Evolutionary conservation across 2,329 filamentous ascomycete species (phyloP).

Genomic region (Pyrenophora graminea): DNA sequence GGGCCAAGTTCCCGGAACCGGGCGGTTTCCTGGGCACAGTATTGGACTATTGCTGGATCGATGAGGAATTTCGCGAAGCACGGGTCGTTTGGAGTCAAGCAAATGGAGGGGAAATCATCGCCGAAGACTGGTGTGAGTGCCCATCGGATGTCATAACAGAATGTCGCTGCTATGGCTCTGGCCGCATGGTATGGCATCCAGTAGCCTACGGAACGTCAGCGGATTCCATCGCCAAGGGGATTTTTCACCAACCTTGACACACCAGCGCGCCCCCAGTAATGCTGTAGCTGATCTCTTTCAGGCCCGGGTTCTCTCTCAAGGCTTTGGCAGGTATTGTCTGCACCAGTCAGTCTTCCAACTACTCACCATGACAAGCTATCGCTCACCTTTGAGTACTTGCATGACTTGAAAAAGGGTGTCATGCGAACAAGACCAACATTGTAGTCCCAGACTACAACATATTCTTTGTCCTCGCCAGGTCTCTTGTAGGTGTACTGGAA

Average conservation of each 20-base stretch:
- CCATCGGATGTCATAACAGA: conserved; percentile 82
- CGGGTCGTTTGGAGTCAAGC: conserved; percentile 66
- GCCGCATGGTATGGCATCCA: conserved; percentile 95
- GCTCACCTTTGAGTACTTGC: conserved; percentile 81
- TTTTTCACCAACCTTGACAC: conserved; percentile 64
- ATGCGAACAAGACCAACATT: conserved; percentile 91
- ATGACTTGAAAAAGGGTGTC: conserved; percentile 92
- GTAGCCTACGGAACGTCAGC: conserved; percentile 66
- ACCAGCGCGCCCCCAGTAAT: conserved; percentile 90
- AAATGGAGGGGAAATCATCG: conserved; percentile 73
- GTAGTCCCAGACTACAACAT: conserved; percentile 95
- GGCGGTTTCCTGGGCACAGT: conserved; percentile 44
- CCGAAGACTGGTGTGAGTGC: conserved; percentile 92
- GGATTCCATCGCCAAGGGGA: background rate
- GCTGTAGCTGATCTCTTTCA: conserved; percentile 88
- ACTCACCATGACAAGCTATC: background rate
- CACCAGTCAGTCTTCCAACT: conserved; percentile 15
- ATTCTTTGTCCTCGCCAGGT: conserved; percentile 66
- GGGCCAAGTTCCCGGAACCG: conserved; percentile 39
- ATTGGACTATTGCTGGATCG: conserved; percentile 44
- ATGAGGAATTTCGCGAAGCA: conserved; percentile 60
- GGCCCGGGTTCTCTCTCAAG: conserved; percentile 68
- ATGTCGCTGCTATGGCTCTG: conserved; percentile 83
- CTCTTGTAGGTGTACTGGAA: conserved; percentile 82
- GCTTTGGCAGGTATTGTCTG: conserved; percentile 90